Evolutionary conservation across 768 basidiomycete genomes (phyloP).

Genomic region (Boletellus ananas): DNA sequence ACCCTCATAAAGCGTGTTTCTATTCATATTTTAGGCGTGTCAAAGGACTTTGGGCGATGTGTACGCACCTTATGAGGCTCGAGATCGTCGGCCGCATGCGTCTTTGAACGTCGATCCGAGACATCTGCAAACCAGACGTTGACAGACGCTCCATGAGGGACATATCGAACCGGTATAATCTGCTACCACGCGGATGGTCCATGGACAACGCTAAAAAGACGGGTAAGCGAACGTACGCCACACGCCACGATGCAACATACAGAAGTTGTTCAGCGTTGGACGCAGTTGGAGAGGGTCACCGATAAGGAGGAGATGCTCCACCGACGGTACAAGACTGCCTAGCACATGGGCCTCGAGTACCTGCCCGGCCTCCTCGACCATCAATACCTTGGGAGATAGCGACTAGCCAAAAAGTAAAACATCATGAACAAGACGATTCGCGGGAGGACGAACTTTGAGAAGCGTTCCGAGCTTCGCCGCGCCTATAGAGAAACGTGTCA

Average conservation of each 20-base stretch:
- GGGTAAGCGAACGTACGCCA: not conserved
- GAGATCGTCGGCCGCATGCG: slow-evolving; percentile 75
- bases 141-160: slow-evolving; percentile 76
- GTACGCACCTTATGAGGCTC: slow-evolving; percentile 34
- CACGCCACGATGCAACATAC: slow-evolving; percentile 33
- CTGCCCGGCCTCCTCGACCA: slow-evolving; percentile 82
- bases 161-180: slow-evolving; percentile 63
- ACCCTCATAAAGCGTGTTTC: slow-evolving; percentile 57
- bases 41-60: not conserved
- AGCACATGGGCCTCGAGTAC: slow-evolving; percentile 77
- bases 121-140: slow-evolving; percentile 55
- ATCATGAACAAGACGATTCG: not conserved
- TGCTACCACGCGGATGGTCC: slow-evolving; percentile 54
- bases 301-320: slow-evolving; percentile 75
- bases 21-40: slow-evolving; percentile 14
- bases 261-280: slow-evolving; percentile 59
- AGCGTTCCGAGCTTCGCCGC: slow-evolving; percentile 64
- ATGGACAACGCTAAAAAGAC: slow-evolving; percentile 53
- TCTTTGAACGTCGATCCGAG: slow-evolving; percentile 65
- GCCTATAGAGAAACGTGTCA: slow-evolving; percentile 36
- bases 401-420: slow-evolving; percentile 36
- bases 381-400: slow-evolving; percentile 53
- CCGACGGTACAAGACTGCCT: slow-evolving; percentile 55
- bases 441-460: slow-evolving; percentile 42
- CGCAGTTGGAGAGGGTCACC: slow-evolving; percentile 77